Percentiles rank a stretch among this genome's conserved stretches.
phyloP scores from a whole-genome alignment of 164 flowering plant genomes.

The Amborella trichopoda region DNA sequence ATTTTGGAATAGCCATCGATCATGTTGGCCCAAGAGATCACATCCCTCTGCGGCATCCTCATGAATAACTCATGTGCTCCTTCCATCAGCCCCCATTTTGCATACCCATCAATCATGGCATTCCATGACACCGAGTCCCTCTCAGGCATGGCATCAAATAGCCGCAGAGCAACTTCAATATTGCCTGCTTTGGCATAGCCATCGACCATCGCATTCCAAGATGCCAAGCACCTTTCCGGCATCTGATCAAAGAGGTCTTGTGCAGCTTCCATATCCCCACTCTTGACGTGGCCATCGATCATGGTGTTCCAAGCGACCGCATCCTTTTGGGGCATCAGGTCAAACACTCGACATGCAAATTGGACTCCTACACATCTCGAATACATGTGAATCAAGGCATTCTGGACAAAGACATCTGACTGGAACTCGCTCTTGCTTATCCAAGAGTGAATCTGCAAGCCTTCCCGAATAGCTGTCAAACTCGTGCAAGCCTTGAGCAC shows the following conservation, averaged over 20 bases:
- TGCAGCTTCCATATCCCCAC: conserved; percentile 35
- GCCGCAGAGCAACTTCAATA: conserved; percentile 25
- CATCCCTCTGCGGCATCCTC: conserved; percentile 38
- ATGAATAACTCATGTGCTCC: conserved; percentile 34
- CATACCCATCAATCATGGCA: conserved; percentile 49
- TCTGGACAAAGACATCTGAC: conserved; percentile 39
- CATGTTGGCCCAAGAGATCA: conserved; percentile 53
- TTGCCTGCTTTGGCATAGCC: conserved; percentile 29
- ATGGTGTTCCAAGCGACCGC: conserved; percentile 53
- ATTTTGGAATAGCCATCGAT: conserved; percentile 44
- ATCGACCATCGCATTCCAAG: conserved; percentile 62
- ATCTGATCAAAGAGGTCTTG: conserved; percentile 38
- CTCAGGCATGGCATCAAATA: conserved; percentile 49
- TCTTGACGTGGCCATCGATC: conserved; percentile 57
- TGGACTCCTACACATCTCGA: conserved; percentile 29
- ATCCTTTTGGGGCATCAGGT: conserved; percentile 34
- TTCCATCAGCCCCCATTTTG: conserved; percentile 40
- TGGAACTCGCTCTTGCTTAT: conserved; percentile 27
- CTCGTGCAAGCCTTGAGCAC: conserved; percentile 55
- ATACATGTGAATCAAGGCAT: conserved; percentile 38
- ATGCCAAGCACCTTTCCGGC: conserved; percentile 36
- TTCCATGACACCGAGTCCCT: conserved; percentile 68
- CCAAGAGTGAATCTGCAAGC: conserved; percentile 54
- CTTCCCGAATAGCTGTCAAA: conserved; percentile 24
- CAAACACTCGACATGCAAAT: conserved; percentile 36